A percentile compares a stretch with the other conserved stretches of the same genome.
Evolutionary conservation across 2,329 filamentous ascomycete species (phyloP).

Genomic region (Cladosporium sp.): DNA sequence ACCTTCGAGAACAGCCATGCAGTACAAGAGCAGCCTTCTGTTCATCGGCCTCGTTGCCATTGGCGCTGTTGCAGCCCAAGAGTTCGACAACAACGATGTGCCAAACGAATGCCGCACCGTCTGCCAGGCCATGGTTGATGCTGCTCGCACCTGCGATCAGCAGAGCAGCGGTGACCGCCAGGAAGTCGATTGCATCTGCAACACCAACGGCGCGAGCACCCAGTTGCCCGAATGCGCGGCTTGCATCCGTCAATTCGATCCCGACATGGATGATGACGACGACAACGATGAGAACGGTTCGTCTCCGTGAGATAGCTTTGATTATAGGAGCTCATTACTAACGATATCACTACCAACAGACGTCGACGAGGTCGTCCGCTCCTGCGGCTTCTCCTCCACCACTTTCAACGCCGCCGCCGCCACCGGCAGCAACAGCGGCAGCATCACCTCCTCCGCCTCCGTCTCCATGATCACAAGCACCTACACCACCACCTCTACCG

Average conservation of each 20-base stretch:
- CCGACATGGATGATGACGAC: slow-evolving; percentile 32
- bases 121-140: slow-evolving; percentile 27
- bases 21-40: slow-evolving; percentile 13
- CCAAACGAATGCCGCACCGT: slow-evolving; percentile 31
- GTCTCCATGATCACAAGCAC: slow-evolving; percentile 12
- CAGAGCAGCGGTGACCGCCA: slow-evolving; percentile 11
- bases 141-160: slow-evolving; percentile 24
- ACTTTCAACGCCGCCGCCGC: slow-evolving; percentile 28
- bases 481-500: slow-evolving; percentile 12
- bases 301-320: not conserved
- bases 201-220: slow-evolving; percentile 28
- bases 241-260: slow-evolving; percentile 34
- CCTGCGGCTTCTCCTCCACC: slow-evolving; percentile 35
- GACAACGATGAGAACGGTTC: slow-evolving; percentile 21
- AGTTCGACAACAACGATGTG: slow-evolving; percentile 36
- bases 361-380: slow-evolving; percentile 30
- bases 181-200: slow-evolving; percentile 34
- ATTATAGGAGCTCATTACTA: not conserved
- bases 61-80: slow-evolving; percentile 28
- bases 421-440: not conserved
- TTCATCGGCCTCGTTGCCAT: slow-evolving; percentile 18
- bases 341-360: not conserved
- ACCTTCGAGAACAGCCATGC: slow-evolving; percentile 3
- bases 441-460: slow-evolving; percentile 13
- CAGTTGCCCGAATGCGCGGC: slow-evolving; percentile 35